These are phyloP conservation scores for Xylaria polymorpha DNA, from an alignment of 2,329 filamentous ascomycete genomes.

Conservation along the genomic window DNA sequence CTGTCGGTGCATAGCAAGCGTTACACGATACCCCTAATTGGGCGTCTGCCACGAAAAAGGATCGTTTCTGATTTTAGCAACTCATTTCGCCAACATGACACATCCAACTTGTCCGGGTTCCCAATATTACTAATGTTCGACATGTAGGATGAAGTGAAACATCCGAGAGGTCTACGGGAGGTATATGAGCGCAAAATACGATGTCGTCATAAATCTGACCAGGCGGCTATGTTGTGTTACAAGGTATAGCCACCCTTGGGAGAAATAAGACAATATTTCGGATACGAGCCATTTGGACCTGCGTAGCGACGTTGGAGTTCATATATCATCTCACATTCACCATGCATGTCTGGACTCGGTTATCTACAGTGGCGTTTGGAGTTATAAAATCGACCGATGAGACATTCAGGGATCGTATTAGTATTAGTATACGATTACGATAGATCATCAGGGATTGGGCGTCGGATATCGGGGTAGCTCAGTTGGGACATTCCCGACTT, in stretches of 20 bases:
- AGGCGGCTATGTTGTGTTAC: neutral
- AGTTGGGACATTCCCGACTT: slow-evolving; percentile 35
- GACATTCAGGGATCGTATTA: neutral
- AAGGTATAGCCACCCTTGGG: neutral
- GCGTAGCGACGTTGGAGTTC: neutral
- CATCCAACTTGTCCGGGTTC: neutral
- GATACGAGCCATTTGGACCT: slow-evolving; percentile 4
- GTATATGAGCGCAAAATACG: neutral
- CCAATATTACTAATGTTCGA: slow-evolving; percentile 1
- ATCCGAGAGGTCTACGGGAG: neutral
- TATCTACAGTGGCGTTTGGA: slow-evolving; percentile 1
- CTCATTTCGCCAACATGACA: slow-evolving; percentile 14
- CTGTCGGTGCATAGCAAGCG: neutral
- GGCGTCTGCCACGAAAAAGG: slow-evolving; percentile 13
- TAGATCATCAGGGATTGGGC: neutral
- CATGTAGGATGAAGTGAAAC: neutral
- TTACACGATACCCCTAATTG: neutral
- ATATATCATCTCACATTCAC: slow-evolving; percentile 4
- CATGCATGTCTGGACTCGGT: neutral
- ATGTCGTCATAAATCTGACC: neutral
- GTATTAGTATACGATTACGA: neutral
- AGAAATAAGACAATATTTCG: neutral
- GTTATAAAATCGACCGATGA: neutral
- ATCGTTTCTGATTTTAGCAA: slow-evolving; percentile 20
- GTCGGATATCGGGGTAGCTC: slow-evolving; percentile 27